Evolutionary conservation across 1,284 basidiomycete species (phyloP).

Genomic region (Rhodotorula sp.): DNA sequence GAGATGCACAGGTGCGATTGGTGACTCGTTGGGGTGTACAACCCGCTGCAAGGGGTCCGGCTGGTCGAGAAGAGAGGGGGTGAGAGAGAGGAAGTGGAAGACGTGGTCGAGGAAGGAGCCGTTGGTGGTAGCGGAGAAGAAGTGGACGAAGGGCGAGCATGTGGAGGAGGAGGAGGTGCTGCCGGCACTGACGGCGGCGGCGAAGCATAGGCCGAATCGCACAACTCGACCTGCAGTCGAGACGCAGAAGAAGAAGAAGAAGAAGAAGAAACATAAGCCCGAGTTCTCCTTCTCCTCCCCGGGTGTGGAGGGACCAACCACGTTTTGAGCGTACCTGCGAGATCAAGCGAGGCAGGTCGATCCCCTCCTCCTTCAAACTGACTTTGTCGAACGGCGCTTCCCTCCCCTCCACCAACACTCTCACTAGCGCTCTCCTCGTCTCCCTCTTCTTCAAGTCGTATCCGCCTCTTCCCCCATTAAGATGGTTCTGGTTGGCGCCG

Average conservation of each 20-base stretch:
- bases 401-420: background rate
- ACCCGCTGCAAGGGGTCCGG: background rate
- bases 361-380: background rate
- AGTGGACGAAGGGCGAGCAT: no score
- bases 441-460: no score
- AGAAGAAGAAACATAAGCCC: background rate
- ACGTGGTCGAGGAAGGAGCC: background rate
- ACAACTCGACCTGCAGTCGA: background rate
- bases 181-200: background rate
- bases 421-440: background rate
- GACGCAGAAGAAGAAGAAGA: no score
- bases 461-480: no score
- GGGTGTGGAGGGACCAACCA: no score
- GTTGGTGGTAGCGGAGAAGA: no score
- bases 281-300: background rate
- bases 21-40: background rate
- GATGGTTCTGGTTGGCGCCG: no score
- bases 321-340: background rate
- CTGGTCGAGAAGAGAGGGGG: background rate
- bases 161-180: no score
- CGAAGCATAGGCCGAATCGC: background rate
- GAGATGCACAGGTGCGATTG: conserved; percentile 4
- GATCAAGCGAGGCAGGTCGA: background rate
- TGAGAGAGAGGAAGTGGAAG: no score
- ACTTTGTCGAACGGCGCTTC: conserved; percentile 8